phyloP scores from a whole-genome alignment of 495 filamentous ascomycete genomes.

The Trichoderma orchidacearum region DNA sequence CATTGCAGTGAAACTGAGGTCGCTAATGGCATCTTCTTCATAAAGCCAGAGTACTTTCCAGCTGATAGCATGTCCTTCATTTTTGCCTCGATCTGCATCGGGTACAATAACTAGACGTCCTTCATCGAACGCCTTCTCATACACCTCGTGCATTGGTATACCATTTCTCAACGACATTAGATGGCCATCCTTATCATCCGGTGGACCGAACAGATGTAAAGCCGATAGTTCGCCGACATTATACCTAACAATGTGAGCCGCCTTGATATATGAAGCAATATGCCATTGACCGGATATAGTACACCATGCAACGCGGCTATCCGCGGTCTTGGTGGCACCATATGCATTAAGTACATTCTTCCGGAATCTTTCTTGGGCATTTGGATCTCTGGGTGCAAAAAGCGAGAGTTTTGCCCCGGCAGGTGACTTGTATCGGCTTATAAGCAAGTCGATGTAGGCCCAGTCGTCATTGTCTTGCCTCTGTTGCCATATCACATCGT shows the following conservation, averaged over 20 bases:
- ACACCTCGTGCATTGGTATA: background rate
- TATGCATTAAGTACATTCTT: background rate
- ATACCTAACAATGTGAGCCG: slow-evolving; percentile 3
- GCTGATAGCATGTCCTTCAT: background rate
- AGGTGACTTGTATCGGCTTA: background rate
- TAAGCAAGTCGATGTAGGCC: background rate
- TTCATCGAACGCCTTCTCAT: background rate
- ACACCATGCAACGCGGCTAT: background rate
- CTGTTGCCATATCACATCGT: background rate
- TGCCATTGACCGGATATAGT: background rate
- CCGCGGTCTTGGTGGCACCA: background rate
- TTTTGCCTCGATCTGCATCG: background rate
- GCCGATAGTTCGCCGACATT: background rate
- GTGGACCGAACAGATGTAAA: background rate
- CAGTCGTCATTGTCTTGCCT: background rate
- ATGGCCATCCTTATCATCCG: background rate
- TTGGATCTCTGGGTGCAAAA: background rate
- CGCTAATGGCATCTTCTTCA: background rate
- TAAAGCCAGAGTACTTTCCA: background rate
- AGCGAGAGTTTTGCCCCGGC: background rate
- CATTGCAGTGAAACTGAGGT: no score
- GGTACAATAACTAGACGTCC: background rate
- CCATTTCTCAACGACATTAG: background rate
- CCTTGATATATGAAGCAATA: background rate
- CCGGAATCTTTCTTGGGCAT: background rate